Base-by-base conservation (phyloP, 2,329 filamentous ascomycete genomes). In the Bipolaris sorokiniana region DNA sequence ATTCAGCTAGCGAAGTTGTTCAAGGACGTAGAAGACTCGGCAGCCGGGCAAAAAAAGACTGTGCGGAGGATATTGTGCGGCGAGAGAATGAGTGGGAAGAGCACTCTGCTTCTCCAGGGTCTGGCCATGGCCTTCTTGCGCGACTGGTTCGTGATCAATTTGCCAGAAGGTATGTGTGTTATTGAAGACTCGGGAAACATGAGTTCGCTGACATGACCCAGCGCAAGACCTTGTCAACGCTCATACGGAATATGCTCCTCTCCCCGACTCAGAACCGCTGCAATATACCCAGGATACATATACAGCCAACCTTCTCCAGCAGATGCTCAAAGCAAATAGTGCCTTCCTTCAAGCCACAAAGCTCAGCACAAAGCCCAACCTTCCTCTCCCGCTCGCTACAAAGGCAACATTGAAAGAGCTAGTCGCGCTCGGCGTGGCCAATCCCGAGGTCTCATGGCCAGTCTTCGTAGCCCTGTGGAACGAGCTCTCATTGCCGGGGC, bases 141-240 rank as follows among this genome's bases (percentile, higher is more conserved):
- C 75, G 84, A 90, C 26, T 98, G 93, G 92, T 83, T 97, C 42
- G 92, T 98, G 45, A 83, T 99, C 56, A 89, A 91, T 71, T 84
- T 98, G 49, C 93, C 95, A 36, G 92, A 99, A 80, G 90, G 93
- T 96, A 82, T 68, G 83, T 42, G 34, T 36, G 20, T 10, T 70
- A 47, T 3, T 26, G 31, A 20, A 6, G 26, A 9, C 22, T 46
- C 7, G 45, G n/a, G 13, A 7, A 9, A 34, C 15, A 7, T 22
- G n/a, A 41, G 22, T 22, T 16, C 44, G 50, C 70, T 75, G 53
- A 68, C 50, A 23, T n/a, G n/a, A 16, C 18, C 26, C 66, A 91
- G 94, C 87, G 52, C 88, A 93, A 71, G 93, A 97, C 54, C 81
- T 97, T 46, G 88, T 89, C 62, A 90, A 88, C 62, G 92, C 87